These are phyloP conservation scores for Brassica cretica DNA, from an alignment of 345 rosid genomes.

Conservation along the genomic window DNA sequence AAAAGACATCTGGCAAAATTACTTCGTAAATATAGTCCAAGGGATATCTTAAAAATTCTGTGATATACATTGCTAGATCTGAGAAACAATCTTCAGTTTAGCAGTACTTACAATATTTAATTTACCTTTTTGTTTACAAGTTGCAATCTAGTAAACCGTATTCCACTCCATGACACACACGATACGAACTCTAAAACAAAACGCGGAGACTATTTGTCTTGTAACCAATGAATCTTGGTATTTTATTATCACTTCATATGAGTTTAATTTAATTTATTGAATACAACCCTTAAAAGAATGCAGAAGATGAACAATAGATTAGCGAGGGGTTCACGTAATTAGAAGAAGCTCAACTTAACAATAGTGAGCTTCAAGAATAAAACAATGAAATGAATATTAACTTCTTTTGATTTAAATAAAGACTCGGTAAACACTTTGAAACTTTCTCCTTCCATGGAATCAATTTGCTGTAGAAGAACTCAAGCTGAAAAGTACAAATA, in stretches of 20 bases:
- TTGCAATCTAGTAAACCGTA: too few relatives aligned
- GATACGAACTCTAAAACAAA: neutral
- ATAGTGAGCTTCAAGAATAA: constrained; percentile 25
- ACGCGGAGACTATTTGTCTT: neutral
- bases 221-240: neutral
- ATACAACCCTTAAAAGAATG: neutral
- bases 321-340: neutral
- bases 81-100: too few relatives aligned
- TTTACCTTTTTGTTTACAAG: too few relatives aligned
- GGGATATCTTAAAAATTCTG: too few relatives aligned
- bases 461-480: constrained; percentile 7
- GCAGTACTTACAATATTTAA: too few relatives aligned
- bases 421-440: constrained; percentile 15
- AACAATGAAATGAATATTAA: constrained; percentile 18
- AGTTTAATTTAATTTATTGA: neutral
- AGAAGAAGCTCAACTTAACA: neutral
- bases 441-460: constrained; percentile 17
- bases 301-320: neutral
- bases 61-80: too few relatives aligned
- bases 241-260: neutral
- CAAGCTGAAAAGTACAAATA: constrained; percentile 23
- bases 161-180: neutral
- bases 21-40: too few relatives aligned
- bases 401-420: neutral
- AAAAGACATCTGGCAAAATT: too few relatives aligned